Evolutionary conservation across 805 yeast species (phyloP), one percentile per base, ranked within the genome.

Genomic region (Cyberlindnera maritima): DNA sequence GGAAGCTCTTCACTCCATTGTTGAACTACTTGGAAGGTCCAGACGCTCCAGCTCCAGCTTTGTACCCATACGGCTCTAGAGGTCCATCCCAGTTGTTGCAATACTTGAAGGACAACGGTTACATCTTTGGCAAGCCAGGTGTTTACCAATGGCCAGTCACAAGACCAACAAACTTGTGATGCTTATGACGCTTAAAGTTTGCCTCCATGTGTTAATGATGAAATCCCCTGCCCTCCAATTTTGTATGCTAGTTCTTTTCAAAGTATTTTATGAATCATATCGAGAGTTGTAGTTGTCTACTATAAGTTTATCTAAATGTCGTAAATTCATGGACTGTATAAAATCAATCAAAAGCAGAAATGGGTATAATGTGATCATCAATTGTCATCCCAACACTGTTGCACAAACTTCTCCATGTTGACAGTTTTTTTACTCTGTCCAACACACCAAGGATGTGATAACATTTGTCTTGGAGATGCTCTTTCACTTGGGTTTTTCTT

Each of bases 1-100:
- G 99, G 99, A 77, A 76, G 57, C 72, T 94, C 49, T 94, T 92
- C 75, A 94, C 98, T 17, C 98, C 98, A 15, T 73, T 94, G 56
- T 77, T 94, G 63, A 73, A 94, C 52, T 75, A 79, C 66, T 74
- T 94, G 48, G 98, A 92, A 69, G 75, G 83, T 39, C 74, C 79
- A 41, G 69, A 81, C 44, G 85, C 80, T 43, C 92, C 94, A 48
- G 58, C 66, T 17, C 91, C 94, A 42, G 67, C 71, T 21, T 63
- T 74, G 39, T 92, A 92, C 65, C 78, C 92, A 14, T 92, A 94
- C 66, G 98, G 98, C 26, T 80, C 95, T 19, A 85, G 96, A 66
- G 97, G 97, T 37, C 98, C 99, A 42, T 68, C 69, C 46, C 72
- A 70, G 20, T 75, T 90, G 62, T 73, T 72, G 48, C 70, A 72